These are phyloP conservation scores for Epicoccum nigrum DNA, from an alignment of 2,329 filamentous ascomycete species.

Conservation along the genomic window DNA sequence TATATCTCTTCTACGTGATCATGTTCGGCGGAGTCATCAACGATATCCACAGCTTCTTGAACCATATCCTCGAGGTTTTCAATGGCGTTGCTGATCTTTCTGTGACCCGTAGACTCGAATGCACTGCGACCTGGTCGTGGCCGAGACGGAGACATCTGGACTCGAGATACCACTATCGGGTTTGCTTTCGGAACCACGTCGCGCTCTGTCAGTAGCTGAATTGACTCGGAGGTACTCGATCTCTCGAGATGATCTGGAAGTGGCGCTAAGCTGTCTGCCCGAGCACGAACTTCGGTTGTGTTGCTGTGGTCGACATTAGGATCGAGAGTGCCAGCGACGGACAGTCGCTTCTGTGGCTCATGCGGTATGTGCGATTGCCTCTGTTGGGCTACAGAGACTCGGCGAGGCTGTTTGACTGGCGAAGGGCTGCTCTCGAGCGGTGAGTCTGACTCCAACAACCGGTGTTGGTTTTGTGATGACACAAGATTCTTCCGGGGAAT, in stretches of 20 bases:
- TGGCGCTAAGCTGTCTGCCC: slow-evolving; percentile 29
- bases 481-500: slow-evolving; percentile 16
- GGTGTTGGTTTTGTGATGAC: slow-evolving; percentile 8
- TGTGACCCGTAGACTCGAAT: slow-evolving; percentile 26
- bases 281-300: slow-evolving; percentile 10
- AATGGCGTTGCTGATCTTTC: slow-evolving; percentile 42
- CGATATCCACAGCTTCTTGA: slow-evolving; percentile 49
- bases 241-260: slow-evolving; percentile 34
- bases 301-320: slow-evolving; percentile 8
- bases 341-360: slow-evolving; percentile 22
- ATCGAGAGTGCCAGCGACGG: slow-evolving; percentile 17
- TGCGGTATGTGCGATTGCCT: slow-evolving; percentile 7
- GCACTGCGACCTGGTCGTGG: slow-evolving; percentile 27
- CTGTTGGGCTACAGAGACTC: slow-evolving; percentile 13
- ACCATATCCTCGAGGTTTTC: slow-evolving; percentile 52
- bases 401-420: slow-evolving; percentile 17
- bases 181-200: slow-evolving; percentile 7
- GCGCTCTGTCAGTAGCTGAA: slow-evolving; percentile 10
- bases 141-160: slow-evolving; percentile 30
- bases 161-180: slow-evolving; percentile 23
- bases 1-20: slow-evolving; percentile 48
- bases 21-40: slow-evolving; percentile 41
- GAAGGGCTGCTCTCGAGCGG: slow-evolving; percentile 24
- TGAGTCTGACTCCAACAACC: slow-evolving; percentile 12
- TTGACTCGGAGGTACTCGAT: slow-evolving; percentile 25